Percentiles rank a stretch among this genome's conserved stretches.
These are phyloP conservation scores for Nothophaeocryptopus gaeumannii DNA, from an alignment of 2,329 filamentous ascomycete genomes.

Conservation along the genomic window DNA sequence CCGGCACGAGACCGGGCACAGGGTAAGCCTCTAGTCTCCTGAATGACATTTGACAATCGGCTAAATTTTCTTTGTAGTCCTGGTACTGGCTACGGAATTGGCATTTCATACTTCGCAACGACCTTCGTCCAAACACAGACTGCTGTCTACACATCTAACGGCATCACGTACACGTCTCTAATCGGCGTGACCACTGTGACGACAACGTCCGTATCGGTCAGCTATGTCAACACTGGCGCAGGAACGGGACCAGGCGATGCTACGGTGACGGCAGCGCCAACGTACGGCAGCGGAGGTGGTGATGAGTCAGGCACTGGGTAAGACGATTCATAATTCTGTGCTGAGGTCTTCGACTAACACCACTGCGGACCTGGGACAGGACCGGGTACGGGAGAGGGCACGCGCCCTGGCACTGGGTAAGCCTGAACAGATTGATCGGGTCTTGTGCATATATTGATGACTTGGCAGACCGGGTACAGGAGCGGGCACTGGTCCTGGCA, in stretches of 20 bases:
- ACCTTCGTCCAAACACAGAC: neutral
- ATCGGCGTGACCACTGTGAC: conserved; percentile 4
- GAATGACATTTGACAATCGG: neutral
- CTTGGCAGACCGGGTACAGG: neutral
- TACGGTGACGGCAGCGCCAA: neutral
- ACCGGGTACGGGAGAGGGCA: neutral
- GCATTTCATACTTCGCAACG: conserved; percentile 1
- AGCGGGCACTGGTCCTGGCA: neutral
- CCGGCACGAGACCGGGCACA: neutral
- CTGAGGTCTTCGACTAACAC: neutral
- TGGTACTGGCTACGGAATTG: conserved; percentile 2
- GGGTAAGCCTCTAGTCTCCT: conserved; percentile 2
- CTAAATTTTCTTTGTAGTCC: conserved; percentile 1
- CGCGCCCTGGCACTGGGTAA: neutral
- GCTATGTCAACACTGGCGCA: conserved; percentile 2
- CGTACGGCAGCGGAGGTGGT: neutral
- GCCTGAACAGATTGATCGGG: too few species aligned
- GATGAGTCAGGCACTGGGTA: neutral
- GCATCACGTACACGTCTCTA: conserved; percentile 1
- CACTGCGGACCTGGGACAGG: neutral
- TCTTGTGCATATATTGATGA: neutral
- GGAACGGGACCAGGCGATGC: conserved; percentile 14
- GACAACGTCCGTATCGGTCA: conserved; percentile 2
- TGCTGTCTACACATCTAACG: neutral
- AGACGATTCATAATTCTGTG: too few species aligned